Evolutionary conservation across 2,329 filamentous ascomycete genomes (phyloP).

Genomic region (Gliomastix tumulicola): DNA sequence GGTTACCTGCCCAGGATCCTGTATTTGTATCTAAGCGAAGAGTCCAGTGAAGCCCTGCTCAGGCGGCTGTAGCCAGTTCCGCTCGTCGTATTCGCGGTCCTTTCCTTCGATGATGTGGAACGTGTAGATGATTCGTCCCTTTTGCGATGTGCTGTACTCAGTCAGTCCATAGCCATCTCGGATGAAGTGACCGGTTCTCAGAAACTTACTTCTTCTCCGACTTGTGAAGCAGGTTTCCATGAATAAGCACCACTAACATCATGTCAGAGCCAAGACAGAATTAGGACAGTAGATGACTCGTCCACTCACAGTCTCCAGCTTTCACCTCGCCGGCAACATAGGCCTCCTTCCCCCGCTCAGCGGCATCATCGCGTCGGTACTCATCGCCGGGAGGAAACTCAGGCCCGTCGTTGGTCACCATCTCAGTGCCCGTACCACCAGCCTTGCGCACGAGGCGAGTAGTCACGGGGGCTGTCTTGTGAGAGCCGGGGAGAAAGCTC

Average conservation of each 20-base stretch:
- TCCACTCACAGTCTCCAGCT: slow-evolving; percentile 58
- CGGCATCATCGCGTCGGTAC: slow-evolving; percentile 36
- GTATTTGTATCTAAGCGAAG: slow-evolving; percentile 26
- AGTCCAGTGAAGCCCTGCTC: slow-evolving; percentile 70
- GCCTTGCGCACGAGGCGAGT: slow-evolving; percentile 67
- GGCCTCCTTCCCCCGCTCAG: slow-evolving; percentile 36
- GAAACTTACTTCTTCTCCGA: slow-evolving; percentile 71
- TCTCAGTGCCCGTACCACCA: slow-evolving; percentile 53
- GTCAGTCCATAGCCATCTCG: not conserved
- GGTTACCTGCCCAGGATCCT: no score
- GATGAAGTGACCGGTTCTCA: not conserved
- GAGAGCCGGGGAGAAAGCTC: slow-evolving; percentile 77
- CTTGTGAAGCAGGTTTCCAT: slow-evolving; percentile 93
- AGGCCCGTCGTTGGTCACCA: slow-evolving; percentile 61
- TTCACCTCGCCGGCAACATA: slow-evolving; percentile 84
- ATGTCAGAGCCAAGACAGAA: not conserved
- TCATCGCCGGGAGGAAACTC: slow-evolving; percentile 51
- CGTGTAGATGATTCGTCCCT: slow-evolving; percentile 91
- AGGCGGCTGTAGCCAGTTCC: slow-evolving; percentile 91
- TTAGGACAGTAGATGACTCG: not conserved
- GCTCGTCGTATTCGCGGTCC: slow-evolving; percentile 65
- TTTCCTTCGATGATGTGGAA: slow-evolving; percentile 93
- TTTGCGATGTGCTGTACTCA: slow-evolving; percentile 51
- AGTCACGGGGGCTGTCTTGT: slow-evolving; percentile 63
- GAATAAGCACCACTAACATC: slow-evolving; percentile 72